phyloP scores from a whole-genome alignment of 2,329 filamentous ascomycete species.

The Monilinia fructigena region DNA sequence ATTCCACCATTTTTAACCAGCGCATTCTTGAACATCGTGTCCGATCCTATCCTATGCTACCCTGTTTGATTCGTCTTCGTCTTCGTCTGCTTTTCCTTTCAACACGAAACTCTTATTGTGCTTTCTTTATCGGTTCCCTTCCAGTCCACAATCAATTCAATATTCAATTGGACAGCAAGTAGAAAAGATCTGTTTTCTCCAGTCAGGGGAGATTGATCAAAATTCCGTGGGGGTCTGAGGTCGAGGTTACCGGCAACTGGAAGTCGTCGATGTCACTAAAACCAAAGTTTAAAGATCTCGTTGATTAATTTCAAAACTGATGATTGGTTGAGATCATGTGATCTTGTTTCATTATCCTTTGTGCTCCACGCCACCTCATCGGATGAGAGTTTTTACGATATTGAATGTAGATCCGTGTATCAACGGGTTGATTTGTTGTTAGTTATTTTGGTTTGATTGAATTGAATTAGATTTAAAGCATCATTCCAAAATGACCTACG shows the following conservation, averaged over 20 bases:
- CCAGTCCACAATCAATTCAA: neutral
- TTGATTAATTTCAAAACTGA: slow-evolving; percentile 21
- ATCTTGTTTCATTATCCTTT: neutral
- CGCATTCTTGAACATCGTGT: slow-evolving; percentile 45
- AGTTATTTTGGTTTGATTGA: neutral
- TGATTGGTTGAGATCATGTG: slow-evolving; percentile 24
- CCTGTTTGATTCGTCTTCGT: neutral
- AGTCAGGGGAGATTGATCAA: no score
- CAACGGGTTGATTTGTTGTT: no score
- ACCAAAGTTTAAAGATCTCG: slow-evolving; percentile 15
- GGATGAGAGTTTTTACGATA: neutral
- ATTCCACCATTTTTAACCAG: slow-evolving; percentile 42
- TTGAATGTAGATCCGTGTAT: neutral
- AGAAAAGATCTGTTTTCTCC: no score
- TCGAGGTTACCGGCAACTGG: no score
- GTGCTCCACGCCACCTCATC: neutral
- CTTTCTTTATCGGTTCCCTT: neutral
- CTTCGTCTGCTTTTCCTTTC: neutral
- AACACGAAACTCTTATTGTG: neutral
- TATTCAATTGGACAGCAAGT: no score
- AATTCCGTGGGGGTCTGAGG: neutral
- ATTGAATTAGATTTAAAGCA: neutral
- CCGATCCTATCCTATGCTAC: neutral
- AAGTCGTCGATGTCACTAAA: slow-evolving; percentile 21
- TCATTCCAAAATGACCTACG: neutral